These are phyloP conservation scores for Phytophthora cactorum DNA, from an alignment of 352 stramenopile species.

Conservation along the genomic window DNA sequence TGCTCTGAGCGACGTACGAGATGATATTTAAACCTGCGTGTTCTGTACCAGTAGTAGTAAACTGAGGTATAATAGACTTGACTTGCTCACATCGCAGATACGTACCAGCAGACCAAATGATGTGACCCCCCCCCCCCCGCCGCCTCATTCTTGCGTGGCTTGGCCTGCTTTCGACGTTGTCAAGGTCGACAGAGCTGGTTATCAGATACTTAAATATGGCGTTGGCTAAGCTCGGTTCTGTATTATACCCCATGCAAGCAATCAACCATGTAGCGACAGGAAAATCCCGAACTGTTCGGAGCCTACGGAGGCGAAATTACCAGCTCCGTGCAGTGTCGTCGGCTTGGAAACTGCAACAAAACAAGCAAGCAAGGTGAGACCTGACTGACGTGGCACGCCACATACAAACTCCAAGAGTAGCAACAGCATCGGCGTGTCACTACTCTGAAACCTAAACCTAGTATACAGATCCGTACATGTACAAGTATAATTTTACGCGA, in stretches of 20 bases:
- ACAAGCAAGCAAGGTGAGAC: slow-evolving; percentile 14
- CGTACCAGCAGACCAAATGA: background rate
- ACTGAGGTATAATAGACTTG: too few relatives aligned
- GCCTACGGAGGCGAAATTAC: slow-evolving; percentile 6
- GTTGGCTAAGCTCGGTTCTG: background rate
- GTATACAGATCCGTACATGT: background rate
- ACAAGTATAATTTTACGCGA: too few relatives aligned
- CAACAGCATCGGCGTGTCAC: slow-evolving; percentile 17
- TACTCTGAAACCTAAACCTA: slow-evolving; percentile 12
- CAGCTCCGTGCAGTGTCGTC: slow-evolving; percentile 10
- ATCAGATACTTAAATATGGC: slow-evolving; percentile 1
- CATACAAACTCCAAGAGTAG: slow-evolving; percentile 15
- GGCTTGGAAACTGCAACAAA: slow-evolving; percentile 19
- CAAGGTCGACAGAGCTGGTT: slow-evolving; percentile 2
- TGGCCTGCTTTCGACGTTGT: too few relatives aligned
- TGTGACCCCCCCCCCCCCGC: background rate
- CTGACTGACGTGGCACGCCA: slow-evolving; percentile 4
- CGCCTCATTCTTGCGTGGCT: background rate
- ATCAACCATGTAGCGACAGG: slow-evolving; percentile 15
- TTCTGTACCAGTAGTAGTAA: background rate
- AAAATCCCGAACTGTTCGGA: slow-evolving; percentile 30
- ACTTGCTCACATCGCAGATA: background rate
- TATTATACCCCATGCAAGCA: slow-evolving; percentile 6
- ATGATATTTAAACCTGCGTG: slow-evolving; percentile 23
- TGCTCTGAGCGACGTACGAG: slow-evolving; percentile 40